Evolutionary conservation across 257 asterid genomes (phyloP).

Genomic region (Nicotiana tabacum): DNA sequence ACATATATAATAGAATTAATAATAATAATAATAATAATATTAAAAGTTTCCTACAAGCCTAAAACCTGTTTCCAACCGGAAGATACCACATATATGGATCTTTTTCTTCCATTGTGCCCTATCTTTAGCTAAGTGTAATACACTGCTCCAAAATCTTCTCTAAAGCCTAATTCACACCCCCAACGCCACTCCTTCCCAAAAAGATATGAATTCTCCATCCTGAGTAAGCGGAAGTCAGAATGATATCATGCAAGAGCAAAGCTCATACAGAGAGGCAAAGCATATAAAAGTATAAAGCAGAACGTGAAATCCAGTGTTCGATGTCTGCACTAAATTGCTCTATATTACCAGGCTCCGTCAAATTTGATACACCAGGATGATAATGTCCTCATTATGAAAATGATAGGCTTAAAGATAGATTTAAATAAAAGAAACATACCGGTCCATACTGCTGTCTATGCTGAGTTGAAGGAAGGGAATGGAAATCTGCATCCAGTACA

Average conservation of each 20-base stretch:
- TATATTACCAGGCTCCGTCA: neutral
- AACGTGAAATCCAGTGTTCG: neutral
- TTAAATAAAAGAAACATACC: slow-evolving; percentile 47
- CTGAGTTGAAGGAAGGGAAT: slow-evolving; percentile 92
- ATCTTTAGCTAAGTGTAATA: neutral
- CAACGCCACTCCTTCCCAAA: neutral
- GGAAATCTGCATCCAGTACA: slow-evolving; percentile 93
- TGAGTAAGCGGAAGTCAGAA: neutral
- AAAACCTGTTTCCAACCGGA: too few species aligned
- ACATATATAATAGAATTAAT: too few species aligned
- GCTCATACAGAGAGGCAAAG: neutral
- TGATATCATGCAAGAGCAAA: neutral
- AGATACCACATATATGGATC: too few species aligned
- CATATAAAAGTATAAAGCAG: neutral
- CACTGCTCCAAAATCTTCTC: neutral
- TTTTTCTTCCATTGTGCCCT: too few species aligned
- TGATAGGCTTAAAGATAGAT: slow-evolving; percentile 8
- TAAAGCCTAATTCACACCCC: neutral
- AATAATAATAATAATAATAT: too few species aligned
- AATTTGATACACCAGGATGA: neutral
- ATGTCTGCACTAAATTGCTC: neutral
- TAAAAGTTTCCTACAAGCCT: too few species aligned
- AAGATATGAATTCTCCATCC: neutral
- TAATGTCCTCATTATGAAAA: neutral
- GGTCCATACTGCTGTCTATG: slow-evolving; percentile 99